Conservation (phyloP, 2,329 filamentous ascomycete species). For the Teratosphaeria zuluensis region DNA sequence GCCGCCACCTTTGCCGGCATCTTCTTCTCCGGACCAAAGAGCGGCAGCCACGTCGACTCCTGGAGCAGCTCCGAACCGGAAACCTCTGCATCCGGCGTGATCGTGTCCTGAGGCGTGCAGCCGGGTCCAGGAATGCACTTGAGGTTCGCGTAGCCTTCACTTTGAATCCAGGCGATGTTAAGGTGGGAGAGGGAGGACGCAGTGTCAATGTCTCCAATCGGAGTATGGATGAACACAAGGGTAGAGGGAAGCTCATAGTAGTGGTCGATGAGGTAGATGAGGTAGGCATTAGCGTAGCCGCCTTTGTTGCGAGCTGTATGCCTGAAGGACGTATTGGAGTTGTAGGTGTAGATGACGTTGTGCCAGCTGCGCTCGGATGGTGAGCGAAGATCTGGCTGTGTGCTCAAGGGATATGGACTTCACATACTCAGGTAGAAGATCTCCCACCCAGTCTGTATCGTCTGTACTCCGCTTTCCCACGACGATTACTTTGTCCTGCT, state of each 20-base stretch:
- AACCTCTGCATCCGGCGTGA: background rate
- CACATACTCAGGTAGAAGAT: background rate
- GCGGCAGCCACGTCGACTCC: background rate
- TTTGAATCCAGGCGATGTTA: background rate
- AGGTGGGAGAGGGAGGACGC: background rate
- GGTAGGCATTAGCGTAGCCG: slow-evolving; percentile 37
- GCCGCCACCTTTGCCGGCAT: slow-evolving; percentile 38
- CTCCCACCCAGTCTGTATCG: background rate
- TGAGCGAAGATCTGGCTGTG: background rate
- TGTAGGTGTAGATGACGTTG: background rate
- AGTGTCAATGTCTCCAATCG: background rate
- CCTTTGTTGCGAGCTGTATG: slow-evolving; percentile 28
- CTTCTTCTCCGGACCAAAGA: background rate
- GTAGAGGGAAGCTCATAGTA: slow-evolving; percentile 27
- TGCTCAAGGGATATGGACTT: background rate
- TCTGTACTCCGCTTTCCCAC: slow-evolving; percentile 1
- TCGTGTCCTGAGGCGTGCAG: background rate
- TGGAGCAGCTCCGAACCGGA: background rate
- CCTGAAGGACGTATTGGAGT: background rate
- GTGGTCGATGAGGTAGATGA: slow-evolving; percentile 38
- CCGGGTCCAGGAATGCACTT: background rate
- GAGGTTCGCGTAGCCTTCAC: background rate
- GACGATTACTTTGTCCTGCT: background rate
- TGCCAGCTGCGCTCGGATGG: background rate
- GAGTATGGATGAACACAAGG: slow-evolving; percentile 18